These are phyloP conservation scores for Boletus rex-veris DNA, from an alignment of 768 basidiomycete species.

Conservation along the genomic window DNA sequence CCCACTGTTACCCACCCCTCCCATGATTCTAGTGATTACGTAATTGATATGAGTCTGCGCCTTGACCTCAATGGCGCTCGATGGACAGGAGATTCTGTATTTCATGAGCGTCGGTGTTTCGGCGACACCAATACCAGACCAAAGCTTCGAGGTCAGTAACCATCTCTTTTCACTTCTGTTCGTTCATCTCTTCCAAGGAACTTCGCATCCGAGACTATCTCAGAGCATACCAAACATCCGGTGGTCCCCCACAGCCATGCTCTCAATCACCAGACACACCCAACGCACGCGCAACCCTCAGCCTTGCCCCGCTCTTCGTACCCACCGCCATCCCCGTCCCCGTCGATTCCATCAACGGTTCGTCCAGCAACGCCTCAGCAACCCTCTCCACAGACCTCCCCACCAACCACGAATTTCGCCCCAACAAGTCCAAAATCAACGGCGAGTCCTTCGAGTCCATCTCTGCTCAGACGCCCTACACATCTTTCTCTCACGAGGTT, in stretches of 20 bases:
- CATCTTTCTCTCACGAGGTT: constrained; percentile 42
- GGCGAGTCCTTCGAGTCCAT: constrained; percentile 38
- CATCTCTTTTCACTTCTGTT: background rate
- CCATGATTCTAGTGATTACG: constrained; percentile 1
- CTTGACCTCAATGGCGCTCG: constrained; percentile 8
- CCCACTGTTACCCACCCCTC: no score
- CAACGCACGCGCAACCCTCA: constrained; percentile 40
- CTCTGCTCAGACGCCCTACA: constrained; percentile 35
- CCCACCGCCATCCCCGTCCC: constrained; percentile 33
- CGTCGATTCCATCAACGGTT: background rate
- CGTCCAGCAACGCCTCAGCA: background rate
- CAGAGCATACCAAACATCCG: constrained; percentile 43
- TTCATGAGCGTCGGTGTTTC: constrained; percentile 30
- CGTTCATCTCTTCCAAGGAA: constrained; percentile 40
- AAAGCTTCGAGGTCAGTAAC: constrained; percentile 28
- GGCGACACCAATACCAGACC: constrained; percentile 6
- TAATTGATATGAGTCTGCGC: constrained; percentile 4
- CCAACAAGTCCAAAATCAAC: constrained; percentile 14
- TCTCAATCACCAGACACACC: constrained; percentile 46
- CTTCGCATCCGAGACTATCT: constrained; percentile 54
- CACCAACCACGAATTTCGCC: constrained; percentile 24
- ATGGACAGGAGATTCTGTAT: constrained; percentile 16
- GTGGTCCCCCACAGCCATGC: constrained; percentile 46
- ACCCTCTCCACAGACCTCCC: constrained; percentile 17
- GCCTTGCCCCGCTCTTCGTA: constrained; percentile 50